Evolutionary conservation across 371 early-diverging fungal species (phyloP).

Genomic region (Apophysomyces elegans): DNA sequence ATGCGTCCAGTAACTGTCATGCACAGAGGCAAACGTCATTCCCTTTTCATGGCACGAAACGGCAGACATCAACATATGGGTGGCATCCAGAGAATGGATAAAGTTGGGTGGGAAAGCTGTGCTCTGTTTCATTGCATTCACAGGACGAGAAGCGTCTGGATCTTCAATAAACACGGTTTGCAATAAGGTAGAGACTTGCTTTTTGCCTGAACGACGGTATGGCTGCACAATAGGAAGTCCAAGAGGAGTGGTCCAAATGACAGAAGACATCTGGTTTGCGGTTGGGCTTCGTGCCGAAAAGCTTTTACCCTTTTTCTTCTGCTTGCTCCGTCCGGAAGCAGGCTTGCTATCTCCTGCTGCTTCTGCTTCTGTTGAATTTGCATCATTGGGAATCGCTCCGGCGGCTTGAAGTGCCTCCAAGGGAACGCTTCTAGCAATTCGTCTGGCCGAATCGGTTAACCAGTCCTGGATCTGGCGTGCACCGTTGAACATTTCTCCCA

Average conservation of each 20-base stretch:
- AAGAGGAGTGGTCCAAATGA: slow-evolving; percentile 97
- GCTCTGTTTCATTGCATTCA: slow-evolving; percentile 90
- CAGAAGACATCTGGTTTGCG: slow-evolving; percentile 79
- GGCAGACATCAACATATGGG: slow-evolving; percentile 97
- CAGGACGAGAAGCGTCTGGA: slow-evolving; percentile 73
- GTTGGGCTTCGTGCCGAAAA: slow-evolving; percentile 54
- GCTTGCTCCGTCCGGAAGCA: neutral
- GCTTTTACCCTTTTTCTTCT: slow-evolving; percentile 20
- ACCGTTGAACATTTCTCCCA: slow-evolving; percentile 90
- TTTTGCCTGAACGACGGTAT: slow-evolving; percentile 78
- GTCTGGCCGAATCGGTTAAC: slow-evolving; percentile 88
- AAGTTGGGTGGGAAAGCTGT: slow-evolving; percentile 99
- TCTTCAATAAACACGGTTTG: slow-evolving; percentile 85
- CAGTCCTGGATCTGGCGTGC: slow-evolving; percentile 93
- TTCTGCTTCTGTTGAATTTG: neutral
- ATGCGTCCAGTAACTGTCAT: slow-evolving; percentile 99
- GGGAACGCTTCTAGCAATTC: slow-evolving; percentile 84
- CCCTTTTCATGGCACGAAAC: slow-evolving; percentile 81
- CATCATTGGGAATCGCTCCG: slow-evolving; percentile 27
- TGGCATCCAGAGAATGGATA: slow-evolving; percentile 96
- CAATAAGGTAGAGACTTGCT: slow-evolving; percentile 72
- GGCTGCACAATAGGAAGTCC: slow-evolving; percentile 97
- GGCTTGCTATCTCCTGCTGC: neutral
- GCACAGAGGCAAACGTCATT: slow-evolving; percentile 93
- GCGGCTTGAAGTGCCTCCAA: slow-evolving; percentile 59